A percentile compares a stretch with the other conserved stretches of the same genome.
phyloP scores from a whole-genome alignment of 768 basidiomycete species.

The Omphalotus guepiniiformis region DNA sequence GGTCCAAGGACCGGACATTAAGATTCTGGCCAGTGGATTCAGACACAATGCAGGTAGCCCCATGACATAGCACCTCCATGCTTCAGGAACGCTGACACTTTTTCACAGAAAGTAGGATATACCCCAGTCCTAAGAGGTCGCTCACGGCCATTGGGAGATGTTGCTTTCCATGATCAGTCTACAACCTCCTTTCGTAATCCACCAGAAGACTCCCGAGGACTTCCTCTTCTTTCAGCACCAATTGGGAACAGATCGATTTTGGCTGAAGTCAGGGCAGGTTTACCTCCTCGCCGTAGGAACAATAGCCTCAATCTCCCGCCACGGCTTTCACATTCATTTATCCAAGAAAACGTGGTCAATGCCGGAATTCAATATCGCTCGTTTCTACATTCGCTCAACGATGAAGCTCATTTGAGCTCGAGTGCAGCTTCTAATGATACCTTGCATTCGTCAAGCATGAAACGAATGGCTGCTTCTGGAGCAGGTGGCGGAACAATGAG shows the following conservation, averaged over 20 bases:
- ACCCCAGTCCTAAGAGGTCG: conserved; percentile 24
- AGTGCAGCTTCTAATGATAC: too few relatives aligned
- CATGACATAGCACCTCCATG: not conserved
- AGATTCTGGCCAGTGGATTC: conserved; percentile 85
- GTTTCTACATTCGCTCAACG: too few relatives aligned
- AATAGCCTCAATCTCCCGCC: conserved; percentile 10
- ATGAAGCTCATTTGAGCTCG: too few relatives aligned
- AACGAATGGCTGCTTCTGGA: conserved; percentile 8
- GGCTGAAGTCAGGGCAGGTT: conserved; percentile 63
- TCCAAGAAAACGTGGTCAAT: too few relatives aligned
- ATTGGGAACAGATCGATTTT: conserved; percentile 63
- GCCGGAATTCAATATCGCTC: too few relatives aligned
- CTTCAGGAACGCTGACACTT: not conserved
- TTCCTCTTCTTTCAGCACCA: conserved; percentile 59
- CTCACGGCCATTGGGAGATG: conserved; percentile 14
- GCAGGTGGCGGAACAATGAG: conserved; percentile 16
- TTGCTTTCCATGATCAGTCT: conserved; percentile 14
- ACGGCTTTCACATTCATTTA: too few relatives aligned
- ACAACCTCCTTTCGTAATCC: conserved; percentile 54
- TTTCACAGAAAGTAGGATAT: conserved; percentile 47
- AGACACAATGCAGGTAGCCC: conserved; percentile 61
- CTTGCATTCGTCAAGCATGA: too few relatives aligned
- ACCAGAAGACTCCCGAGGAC: conserved; percentile 32
- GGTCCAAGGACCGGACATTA: conserved; percentile 87
- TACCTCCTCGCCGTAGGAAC: conserved; percentile 17